phyloP scores from a whole-genome alignment of 495 filamentous ascomycete genomes.

The Aspergillus ostianus region DNA sequence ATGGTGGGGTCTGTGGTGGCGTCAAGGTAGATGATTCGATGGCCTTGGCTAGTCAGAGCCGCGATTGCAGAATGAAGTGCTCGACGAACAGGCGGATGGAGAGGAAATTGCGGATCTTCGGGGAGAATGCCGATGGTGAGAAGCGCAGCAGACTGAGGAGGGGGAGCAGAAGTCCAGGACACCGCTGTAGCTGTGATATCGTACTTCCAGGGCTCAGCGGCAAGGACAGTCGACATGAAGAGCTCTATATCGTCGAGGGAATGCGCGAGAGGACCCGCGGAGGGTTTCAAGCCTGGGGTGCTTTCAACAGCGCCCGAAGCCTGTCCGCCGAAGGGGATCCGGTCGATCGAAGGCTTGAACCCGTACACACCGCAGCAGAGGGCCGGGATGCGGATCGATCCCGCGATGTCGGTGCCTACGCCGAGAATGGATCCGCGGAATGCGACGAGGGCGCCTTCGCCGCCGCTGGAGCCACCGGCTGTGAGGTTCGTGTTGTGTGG shows the following conservation, averaged over 20 bases:
- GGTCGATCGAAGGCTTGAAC: slow-evolving; percentile 54
- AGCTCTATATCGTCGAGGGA: slow-evolving; percentile 32
- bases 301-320: slow-evolving; percentile 39
- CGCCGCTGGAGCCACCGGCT: slow-evolving; percentile 59
- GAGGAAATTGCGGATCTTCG: slow-evolving; percentile 49
- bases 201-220: slow-evolving; percentile 18
- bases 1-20: slow-evolving; percentile 5
- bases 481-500: slow-evolving; percentile 53
- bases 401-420: slow-evolving; percentile 65
- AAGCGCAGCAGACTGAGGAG: slow-evolving; percentile 15
- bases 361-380: slow-evolving; percentile 62
- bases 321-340: slow-evolving; percentile 45
- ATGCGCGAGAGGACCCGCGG: slow-evolving; percentile 40
- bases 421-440: slow-evolving; percentile 58
- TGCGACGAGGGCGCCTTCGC: slow-evolving; percentile 61
- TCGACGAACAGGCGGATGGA: slow-evolving; percentile 53
- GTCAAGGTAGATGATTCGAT: slow-evolving; percentile 43
- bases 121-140: slow-evolving; percentile 52
- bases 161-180: slow-evolving; percentile 15
- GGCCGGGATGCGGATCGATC: slow-evolving; percentile 62
- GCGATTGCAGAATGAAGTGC: slow-evolving; percentile 45
- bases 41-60: slow-evolving; percentile 34
- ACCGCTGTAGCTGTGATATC: slow-evolving; percentile 15
- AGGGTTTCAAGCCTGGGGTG: slow-evolving; percentile 40
- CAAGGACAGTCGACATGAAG: slow-evolving; percentile 24